Base-by-base conservation (phyloP, 768 basidiomycete species). In the Podaxis sp. region DNA sequence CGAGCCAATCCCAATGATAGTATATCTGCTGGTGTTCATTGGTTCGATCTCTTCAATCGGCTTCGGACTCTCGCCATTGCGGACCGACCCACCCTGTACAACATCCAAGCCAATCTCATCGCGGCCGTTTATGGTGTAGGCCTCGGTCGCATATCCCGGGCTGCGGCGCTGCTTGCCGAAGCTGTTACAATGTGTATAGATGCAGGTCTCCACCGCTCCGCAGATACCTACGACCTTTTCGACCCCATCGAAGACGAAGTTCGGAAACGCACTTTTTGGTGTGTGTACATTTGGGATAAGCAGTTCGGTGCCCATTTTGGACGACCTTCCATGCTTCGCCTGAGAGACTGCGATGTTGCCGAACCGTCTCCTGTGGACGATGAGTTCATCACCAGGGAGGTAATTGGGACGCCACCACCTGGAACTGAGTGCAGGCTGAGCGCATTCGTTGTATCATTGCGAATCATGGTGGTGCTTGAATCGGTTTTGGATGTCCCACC, bases 211-310 rank as follows among this genome's bases (percentile, higher is more conserved):
- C 95, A 97, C 73, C 89, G 95, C 57, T 90, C 87, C 44, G 88
- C 91, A 0, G 93, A 95, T 66, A 87, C 86, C 13, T 93, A 93
- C 70, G 89, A 92, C 70, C 81, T 92, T 57, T 96, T 97, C 72
- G 89, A 95, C 74, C 84, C 90, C 8, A 89, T 96, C 66, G 95
- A 96, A 73, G 90, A 92, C 64, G 93, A 96, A 73, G 87, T 95
- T 30, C 85, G 95, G 63, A 96, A 96, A 75, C 87, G 95, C 68
- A 96, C 95, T 0, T 97, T 97, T 74, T 97, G 95, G 94, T 93
- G 93, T 63, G 93, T 96, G 28, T 97, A 96, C 75, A 83, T 93
- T 55, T 96, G 95, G 95, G 95, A 97, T 76, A 96, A 97, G 76
- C 95, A 96, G 70, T 86, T 95, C 6, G 80, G 87, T 11, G 90